Evolutionary conservation across 371 early-diverging fungal species (phyloP).

Genomic region (Coemansia sp.): DNA sequence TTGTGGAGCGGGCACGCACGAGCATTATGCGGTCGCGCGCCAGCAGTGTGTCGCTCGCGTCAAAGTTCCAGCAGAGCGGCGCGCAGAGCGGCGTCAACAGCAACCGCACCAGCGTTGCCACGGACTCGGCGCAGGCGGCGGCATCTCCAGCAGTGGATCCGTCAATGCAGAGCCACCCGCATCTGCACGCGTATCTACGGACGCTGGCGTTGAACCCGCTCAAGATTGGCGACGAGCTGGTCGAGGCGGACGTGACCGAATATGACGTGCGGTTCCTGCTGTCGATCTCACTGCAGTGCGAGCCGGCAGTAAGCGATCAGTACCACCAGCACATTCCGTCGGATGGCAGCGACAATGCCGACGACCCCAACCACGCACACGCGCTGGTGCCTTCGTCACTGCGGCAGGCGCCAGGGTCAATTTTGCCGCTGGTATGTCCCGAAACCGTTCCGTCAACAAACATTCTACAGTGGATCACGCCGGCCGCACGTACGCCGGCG

Average conservation of each 20-base stretch:
- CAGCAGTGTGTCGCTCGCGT: conserved; percentile 40
- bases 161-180: conserved; percentile 37
- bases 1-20: conserved; percentile 43
- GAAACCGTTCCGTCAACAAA: conserved; percentile 53
- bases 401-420: conserved; percentile 49
- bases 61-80: conserved; percentile 29
- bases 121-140: conserved; percentile 3
- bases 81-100: neutral
- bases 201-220: conserved; percentile 41
- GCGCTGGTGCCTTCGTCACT: conserved; percentile 24
- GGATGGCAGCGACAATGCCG: conserved; percentile 1
- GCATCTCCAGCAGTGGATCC: conserved; percentile 13
- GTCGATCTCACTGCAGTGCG: conserved; percentile 50
- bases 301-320: conserved; percentile 48
- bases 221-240: conserved; percentile 44
- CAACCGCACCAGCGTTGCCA: conserved; percentile 1
- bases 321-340: conserved; percentile 36
- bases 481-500: conserved; percentile 33
- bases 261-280: conserved; percentile 48
- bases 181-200: conserved; percentile 41
- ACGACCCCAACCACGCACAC: conserved; percentile 18
- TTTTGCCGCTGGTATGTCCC: conserved; percentile 52
- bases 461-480: conserved; percentile 52
- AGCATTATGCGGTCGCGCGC: conserved; percentile 46
- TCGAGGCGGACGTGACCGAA: conserved; percentile 29